Conservation (phyloP, 805 yeast species). For the Candida krabiensis region DNA sequence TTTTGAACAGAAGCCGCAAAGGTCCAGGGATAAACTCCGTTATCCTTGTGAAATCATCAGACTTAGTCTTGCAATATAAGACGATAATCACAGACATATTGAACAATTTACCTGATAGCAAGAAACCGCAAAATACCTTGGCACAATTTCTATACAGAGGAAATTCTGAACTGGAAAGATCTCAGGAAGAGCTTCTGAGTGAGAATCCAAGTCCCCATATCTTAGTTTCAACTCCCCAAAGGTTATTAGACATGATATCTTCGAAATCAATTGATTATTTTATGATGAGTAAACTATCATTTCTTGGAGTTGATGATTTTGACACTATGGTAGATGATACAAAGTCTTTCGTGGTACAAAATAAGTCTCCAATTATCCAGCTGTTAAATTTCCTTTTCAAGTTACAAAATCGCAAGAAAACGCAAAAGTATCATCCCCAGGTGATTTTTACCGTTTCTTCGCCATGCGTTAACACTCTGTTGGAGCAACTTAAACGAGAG, state of each 20-base stretch:
- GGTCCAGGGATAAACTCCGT: slow-evolving; percentile 31
- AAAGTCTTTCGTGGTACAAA: slow-evolving; percentile 16
- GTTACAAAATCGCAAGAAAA: slow-evolving; percentile 32
- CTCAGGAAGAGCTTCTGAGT: slow-evolving; percentile 25
- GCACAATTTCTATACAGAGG: slow-evolving; percentile 34
- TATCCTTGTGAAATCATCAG: slow-evolving; percentile 31
- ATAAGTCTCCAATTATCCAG: slow-evolving; percentile 29
- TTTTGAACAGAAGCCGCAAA: slow-evolving; percentile 23
- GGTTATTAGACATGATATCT: slow-evolving; percentile 35
- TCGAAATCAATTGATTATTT: slow-evolving; percentile 33
- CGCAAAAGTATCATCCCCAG: slow-evolving; percentile 34
- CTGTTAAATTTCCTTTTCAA: slow-evolving; percentile 32
- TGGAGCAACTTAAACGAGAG: slow-evolving; percentile 48
- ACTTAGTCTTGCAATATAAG: slow-evolving; percentile 26
- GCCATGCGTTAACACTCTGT: slow-evolving; percentile 42
- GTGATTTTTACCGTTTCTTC: slow-evolving; percentile 27
- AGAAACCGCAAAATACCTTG: slow-evolving; percentile 10
- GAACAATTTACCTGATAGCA: slow-evolving; percentile 4
- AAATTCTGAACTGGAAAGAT: slow-evolving; percentile 20
- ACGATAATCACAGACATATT: slow-evolving; percentile 13
- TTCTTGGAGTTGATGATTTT: slow-evolving; percentile 35
- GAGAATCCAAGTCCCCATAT: slow-evolving; percentile 30
- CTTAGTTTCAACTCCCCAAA: slow-evolving; percentile 35
- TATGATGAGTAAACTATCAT: slow-evolving; percentile 27
- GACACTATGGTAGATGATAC: slow-evolving; percentile 29